A percentile compares a stretch with the other conserved stretches of the same genome.
Conservation (phyloP, 2,329 filamentous ascomycete genomes). For the Diaporthe amygdali region DNA sequence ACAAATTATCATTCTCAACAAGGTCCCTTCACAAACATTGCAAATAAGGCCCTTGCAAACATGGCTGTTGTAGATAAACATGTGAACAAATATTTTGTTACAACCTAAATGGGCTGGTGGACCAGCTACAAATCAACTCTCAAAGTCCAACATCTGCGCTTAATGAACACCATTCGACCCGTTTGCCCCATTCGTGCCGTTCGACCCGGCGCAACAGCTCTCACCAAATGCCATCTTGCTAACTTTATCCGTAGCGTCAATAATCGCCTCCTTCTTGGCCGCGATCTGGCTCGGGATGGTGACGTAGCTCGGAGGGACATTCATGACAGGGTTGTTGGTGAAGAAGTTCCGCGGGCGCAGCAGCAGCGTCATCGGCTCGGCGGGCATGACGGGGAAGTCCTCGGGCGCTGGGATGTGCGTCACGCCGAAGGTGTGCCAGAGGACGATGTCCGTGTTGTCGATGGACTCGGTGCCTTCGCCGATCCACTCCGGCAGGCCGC, state of each 20-base stretch:
- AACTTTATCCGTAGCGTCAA: constrained; percentile 54
- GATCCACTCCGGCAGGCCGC: constrained; percentile 79
- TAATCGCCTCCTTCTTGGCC: constrained; percentile 46
- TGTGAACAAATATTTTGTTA: no score
- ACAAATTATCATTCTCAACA: not conserved
- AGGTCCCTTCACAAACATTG: not conserved
- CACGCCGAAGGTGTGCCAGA: constrained; percentile 94
- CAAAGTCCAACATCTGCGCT: not conserved
- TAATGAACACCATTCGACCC: not conserved
- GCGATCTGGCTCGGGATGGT: constrained; percentile 74
- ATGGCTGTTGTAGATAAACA: not conserved
- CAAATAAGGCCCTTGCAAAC: no score
- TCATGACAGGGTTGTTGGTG: constrained; percentile 76
- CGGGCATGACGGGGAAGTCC: constrained; percentile 92
- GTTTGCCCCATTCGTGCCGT: constrained; percentile 15
- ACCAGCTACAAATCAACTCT: not conserved
- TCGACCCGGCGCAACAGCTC: constrained; percentile 20
- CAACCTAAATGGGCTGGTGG: not conserved
- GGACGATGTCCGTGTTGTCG: constrained; percentile 83
- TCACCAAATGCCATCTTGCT: constrained; percentile 43
- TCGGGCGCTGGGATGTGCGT: constrained; percentile 90
- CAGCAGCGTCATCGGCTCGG: constrained; percentile 81
- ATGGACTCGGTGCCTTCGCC: constrained; percentile 71
- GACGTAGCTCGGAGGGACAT: constrained; percentile 79
- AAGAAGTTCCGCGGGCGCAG: constrained; percentile 86